phyloP scores from a whole-genome alignment of 345 rosid genomes.

The Eucalyptus rudis region DNA sequence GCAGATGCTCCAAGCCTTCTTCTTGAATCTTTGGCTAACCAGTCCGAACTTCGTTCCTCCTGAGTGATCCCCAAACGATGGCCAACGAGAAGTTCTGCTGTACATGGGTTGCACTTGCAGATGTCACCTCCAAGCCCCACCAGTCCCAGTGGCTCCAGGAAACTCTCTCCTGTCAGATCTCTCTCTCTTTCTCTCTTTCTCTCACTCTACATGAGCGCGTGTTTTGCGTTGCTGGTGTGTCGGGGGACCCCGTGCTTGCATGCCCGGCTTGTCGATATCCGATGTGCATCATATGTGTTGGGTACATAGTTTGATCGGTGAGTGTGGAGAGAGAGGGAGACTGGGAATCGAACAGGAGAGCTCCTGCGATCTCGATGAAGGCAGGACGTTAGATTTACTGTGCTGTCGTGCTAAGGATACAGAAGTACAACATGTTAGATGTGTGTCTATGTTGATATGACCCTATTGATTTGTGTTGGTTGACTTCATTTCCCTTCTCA shows the following conservation, averaged over 20 bases:
- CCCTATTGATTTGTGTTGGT: neutral
- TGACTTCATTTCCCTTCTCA: neutral
- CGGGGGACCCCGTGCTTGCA: neutral
- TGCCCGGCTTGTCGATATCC: neutral
- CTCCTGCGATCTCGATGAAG: neutral
- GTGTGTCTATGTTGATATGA: neutral
- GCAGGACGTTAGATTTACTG: neutral
- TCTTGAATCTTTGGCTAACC: neutral
- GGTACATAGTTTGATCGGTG: neutral
- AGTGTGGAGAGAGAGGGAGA: neutral
- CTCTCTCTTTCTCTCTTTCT: neutral
- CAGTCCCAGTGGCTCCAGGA: slow-evolving; percentile 25
- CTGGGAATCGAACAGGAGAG: neutral
- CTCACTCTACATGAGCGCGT: neutral
- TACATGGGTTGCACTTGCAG: neutral
- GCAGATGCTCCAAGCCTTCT: neutral
- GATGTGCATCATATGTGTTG: neutral
- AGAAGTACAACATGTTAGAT: neutral
- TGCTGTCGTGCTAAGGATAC: neutral
- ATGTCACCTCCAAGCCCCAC: neutral
- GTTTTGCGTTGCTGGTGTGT: neutral
- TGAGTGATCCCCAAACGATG: neutral
- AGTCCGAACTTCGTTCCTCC: neutral
- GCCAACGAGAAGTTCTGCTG: neutral
- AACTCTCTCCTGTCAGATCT: slow-evolving; percentile 16